Evolutionary conservation across 2,329 filamentous ascomycete species (phyloP).

Genomic region (Cladorrhinum sp.): DNA sequence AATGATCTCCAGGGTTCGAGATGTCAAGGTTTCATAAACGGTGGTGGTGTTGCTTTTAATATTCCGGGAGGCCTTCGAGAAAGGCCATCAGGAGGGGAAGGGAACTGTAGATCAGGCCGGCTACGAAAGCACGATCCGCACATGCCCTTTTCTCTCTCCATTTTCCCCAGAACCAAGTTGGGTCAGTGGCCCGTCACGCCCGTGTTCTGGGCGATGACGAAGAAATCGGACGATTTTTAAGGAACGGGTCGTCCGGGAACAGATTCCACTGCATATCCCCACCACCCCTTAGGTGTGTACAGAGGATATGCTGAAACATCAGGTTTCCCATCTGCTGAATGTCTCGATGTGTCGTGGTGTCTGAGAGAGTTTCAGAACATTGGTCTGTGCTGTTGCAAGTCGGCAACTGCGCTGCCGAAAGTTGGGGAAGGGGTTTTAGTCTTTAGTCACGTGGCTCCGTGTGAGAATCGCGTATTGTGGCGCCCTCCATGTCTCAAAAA

Average conservation of each 20-base stretch:
- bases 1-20: slow-evolving; percentile 19
- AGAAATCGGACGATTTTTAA: background rate
- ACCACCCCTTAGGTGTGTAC: no score
- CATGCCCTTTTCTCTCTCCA: background rate
- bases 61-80: slow-evolving; percentile 1
- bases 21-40: slow-evolving; percentile 14
- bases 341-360: no score
- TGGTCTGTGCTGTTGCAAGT: background rate
- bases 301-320: no score
- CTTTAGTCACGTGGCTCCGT: background rate
- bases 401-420: background rate
- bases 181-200: background rate
- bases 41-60: slow-evolving; percentile 12
- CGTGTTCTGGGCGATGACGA: background rate
- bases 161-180: background rate
- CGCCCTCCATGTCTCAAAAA: no score
- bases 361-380: background rate
- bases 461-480: background rate
- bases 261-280: no score
- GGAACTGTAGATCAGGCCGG: background rate
- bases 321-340: no score
- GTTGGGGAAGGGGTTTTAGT: background rate
- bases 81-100: background rate
- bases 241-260: no score
- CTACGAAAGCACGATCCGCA: no score